Evolutionary conservation across 257 asterid species (phyloP), one percentile per base, ranked within the genome.

Genomic region (Misopates orontium): DNA sequence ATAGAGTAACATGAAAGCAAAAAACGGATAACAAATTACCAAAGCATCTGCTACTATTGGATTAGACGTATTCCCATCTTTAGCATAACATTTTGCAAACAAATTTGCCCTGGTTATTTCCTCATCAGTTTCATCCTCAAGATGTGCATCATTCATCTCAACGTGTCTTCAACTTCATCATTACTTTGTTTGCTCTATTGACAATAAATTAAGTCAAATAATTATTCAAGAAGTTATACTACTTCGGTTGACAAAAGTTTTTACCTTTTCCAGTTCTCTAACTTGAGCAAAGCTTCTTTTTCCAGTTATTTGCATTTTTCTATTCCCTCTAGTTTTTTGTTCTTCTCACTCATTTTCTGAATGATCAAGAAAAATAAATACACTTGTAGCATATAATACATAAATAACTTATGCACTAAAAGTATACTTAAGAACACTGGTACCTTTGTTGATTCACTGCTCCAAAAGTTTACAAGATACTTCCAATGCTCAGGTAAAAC

Each of bases 231-330:
- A 31, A 48, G 28, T 0, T 19, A 4, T 1, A n/a, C 63, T 31
- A 10, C 8, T 31, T 1, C 10, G 4, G 1, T n/a, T 0, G 4
- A 7, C 1, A 9, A 4, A 28, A 51, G 3, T 7, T 19, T 1
- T 5, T 24, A 19, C 58, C 69, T 64, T 64, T 19, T 22, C 8
- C 5, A 18, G 4, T 1, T 64, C 45, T 12, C 4, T 16, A 20
- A 64, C 4, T 28, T 48, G 69, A 25, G 69, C 32, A 28, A 64
- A 64, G 10, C 59, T 49, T 44, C 14, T 28, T 36, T 64, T 64
- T 28, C 59, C 59, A 24, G 49, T 64, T 16, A 64, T 6, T n/a
- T 47, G 58, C 42, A 36, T 36, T 36, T 4, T 36, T 9, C 8
- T 36, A 5, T 36, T 36, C 1, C 1, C 4, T 25, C 59, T 49